A percentile compares a stretch with the other conserved stretches of the same genome.
Evolutionary conservation across 495 filamentous ascomycete genomes (phyloP).

Genomic region (Trichoderma gamsii): DNA sequence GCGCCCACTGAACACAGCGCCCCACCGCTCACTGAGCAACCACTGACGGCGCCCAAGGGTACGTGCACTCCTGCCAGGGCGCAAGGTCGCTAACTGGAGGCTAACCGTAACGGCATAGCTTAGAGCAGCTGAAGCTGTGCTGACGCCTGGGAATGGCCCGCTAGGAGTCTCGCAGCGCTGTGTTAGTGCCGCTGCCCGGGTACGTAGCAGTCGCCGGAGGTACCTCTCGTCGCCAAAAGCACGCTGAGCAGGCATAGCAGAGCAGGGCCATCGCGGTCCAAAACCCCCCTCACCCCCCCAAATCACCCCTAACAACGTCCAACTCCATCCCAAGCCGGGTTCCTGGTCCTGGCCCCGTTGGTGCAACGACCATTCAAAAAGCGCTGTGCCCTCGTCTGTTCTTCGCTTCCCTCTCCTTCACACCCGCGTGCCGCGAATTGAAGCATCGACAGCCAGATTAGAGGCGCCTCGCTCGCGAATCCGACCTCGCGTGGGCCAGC

Average conservation of each 20-base stretch:
- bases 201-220: background rate
- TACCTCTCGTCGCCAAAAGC: background rate
- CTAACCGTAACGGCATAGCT: background rate
- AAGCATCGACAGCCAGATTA: background rate
- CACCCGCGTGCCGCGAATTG: background rate
- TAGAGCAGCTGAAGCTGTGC: conserved; percentile 9
- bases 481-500: background rate
- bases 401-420: conserved; percentile 8
- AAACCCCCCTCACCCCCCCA: conserved; percentile 8
- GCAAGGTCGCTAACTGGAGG: background rate
- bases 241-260: background rate
- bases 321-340: conserved; percentile 13
- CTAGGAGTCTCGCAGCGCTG: background rate
- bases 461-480: conserved; percentile 5
- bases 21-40: conserved; percentile 13
- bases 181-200: background rate
- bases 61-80: background rate
- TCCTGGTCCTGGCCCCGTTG: conserved; percentile 5
- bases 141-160: conserved; percentile 6
- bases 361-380: conserved; percentile 16
- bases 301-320: conserved; percentile 14
- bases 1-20: conserved; percentile 8
- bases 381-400: conserved; percentile 1
- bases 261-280: background rate
- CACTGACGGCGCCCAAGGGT: background rate